Evolutionary conservation across 768 basidiomycete genomes (phyloP).

Genomic region (Lactarius evosmus): DNA sequence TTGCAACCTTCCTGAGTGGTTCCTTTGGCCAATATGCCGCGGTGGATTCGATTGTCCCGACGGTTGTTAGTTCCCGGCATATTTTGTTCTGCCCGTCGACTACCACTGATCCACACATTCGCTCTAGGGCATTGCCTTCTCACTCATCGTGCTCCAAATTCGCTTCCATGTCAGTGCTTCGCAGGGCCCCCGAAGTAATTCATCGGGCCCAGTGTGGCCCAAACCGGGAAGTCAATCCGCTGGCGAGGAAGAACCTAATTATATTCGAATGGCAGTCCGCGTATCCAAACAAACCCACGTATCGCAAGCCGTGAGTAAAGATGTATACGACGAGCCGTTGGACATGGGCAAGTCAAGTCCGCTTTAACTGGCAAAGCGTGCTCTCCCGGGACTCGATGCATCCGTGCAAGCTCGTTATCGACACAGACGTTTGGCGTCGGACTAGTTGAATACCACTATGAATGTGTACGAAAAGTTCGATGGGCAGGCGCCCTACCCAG

Average conservation of each 20-base stretch:
- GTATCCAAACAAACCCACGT: no score
- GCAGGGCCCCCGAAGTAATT: neutral
- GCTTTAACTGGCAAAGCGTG: no score
- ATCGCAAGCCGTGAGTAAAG: no score
- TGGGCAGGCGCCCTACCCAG: no score
- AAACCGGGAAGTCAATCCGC: neutral
- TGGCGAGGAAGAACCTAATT: neutral
- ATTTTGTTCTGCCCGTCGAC: neutral
- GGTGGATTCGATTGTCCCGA: constrained; percentile 1
- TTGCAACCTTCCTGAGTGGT: neutral
- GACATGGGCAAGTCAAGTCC: no score
- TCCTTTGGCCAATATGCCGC: neutral
- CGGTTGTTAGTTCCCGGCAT: neutral
- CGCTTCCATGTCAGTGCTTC: neutral
- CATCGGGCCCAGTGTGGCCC: neutral
- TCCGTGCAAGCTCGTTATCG: no score
- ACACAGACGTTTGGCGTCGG: no score
- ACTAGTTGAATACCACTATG: no score
- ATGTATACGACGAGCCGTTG: no score
- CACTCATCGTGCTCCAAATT: constrained; percentile 8
- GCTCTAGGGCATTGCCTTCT: constrained; percentile 17
- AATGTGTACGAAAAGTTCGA: no score
- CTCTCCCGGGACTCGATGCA: no score
- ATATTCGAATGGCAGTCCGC: neutral
- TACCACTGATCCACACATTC: neutral